Evolutionary conservation across 192 early-diverging fungal genomes (phyloP), one percentile per base, ranked within the genome.

Genomic region (Rhizophagus sp.): DNA sequence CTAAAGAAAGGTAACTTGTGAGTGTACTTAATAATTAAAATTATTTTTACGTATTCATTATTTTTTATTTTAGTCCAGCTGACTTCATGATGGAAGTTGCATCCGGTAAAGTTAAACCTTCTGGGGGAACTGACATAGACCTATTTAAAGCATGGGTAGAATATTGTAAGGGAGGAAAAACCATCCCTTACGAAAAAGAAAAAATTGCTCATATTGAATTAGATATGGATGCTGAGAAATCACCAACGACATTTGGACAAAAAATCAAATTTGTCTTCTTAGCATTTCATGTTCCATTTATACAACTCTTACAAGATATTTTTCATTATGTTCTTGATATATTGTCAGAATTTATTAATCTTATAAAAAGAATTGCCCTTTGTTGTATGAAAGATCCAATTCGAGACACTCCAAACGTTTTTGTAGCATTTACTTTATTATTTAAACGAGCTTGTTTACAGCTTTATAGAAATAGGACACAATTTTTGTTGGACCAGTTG

Each of bases 41-140:
- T 69, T 22, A 39, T 24, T 36, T n/a, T 69, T 22, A 8, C 39
- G 39, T 41, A 41, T 24, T 50, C 5, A 72, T 49, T 25, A 24
- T 10, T 44, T 72, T 25, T 8, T 24, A 24, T 50, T 52, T 80
- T 25, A 85, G 83, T 25, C 88, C 87, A 0, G 84, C 89, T 11
- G 91, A 92, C 71, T 92, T 89, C 61, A 92, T 87, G 76, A 92
- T 92, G 91, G 91, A 92, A 76, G 87, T 92, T n/a, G 85, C 86
- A 2, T 86, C 91, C 25, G 89, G 89, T 65, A 84, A 84, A 27
- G 82, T 89, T 25, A 82, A 86, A 25, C 86, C 85, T 24, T 73
- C 74, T 22, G 72, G 79, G 49, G 66, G 83, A 27, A 80, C 82
- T 69, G 86, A 89, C 3, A 64, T 79, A 3, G 82, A 87, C 52